phyloP scores from a whole-genome alignment of 371 early-diverging fungal species.

The Batrachochytrium dendrobatidis region DNA sequence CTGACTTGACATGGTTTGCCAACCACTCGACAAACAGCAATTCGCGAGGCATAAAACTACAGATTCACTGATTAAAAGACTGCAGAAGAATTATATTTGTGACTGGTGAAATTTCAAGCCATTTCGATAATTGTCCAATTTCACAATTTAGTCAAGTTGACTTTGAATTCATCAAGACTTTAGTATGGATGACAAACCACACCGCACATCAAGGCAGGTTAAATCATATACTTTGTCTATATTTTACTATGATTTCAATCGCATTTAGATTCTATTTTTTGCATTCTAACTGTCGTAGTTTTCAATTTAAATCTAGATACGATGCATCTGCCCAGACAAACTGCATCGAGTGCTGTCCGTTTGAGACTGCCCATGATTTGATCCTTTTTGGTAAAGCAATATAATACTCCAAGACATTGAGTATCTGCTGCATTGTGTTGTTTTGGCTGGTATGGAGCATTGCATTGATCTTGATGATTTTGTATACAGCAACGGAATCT shows the following conservation, averaged over 20 bases:
- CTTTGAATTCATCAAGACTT: too few species aligned
- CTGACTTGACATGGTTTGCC: too few species aligned
- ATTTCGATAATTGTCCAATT: too few species aligned
- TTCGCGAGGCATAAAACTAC: neutral
- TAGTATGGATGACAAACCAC: too few species aligned
- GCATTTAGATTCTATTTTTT: neutral
- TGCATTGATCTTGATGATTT: too few species aligned
- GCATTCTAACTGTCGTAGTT: neutral
- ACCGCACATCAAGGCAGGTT: too few species aligned
- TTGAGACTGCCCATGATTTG: neutral
- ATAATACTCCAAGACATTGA: neutral
- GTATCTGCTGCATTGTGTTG: neutral
- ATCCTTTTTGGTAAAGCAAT: neutral
- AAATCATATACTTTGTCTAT: neutral
- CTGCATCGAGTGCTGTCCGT: neutral
- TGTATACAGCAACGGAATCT: constrained; percentile 1
- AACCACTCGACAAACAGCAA: neutral
- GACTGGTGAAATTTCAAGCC: too few species aligned
- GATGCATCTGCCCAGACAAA: neutral
- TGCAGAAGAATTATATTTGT: too few species aligned
- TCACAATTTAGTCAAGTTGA: too few species aligned
- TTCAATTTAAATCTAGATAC: too few species aligned
- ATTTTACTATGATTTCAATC: neutral
- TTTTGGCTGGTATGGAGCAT: too few species aligned
- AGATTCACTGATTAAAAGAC: too few species aligned